Conservation (phyloP, 257 asterid species). For the Solanum phureja region DNA sequence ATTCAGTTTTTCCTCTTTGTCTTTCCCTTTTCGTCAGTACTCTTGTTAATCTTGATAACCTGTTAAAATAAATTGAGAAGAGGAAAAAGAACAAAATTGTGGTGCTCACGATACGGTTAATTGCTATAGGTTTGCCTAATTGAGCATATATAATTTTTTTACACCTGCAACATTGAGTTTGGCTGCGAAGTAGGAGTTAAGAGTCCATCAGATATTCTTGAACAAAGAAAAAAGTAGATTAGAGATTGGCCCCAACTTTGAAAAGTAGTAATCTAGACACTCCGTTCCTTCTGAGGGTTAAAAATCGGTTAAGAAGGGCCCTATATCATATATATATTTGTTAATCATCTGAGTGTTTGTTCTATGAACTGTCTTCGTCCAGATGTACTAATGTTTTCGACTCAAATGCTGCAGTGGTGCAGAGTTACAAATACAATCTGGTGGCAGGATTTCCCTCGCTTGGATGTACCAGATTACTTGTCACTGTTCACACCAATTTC, state of each 20-base stretch:
- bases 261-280: not conserved
- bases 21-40: not conserved
- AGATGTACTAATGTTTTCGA: not conserved
- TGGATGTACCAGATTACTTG: conserved; percentile 34
- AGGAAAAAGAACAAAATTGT: not conserved
- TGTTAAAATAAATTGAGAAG: not conserved
- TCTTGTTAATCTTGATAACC: not conserved
- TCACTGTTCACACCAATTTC: conserved; percentile 62
- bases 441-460: conserved; percentile 91
- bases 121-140: not conserved
- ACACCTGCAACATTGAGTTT: not conserved
- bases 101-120: not conserved
- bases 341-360: not conserved
- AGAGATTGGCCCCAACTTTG: not conserved
- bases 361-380: not conserved
- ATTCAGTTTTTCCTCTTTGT: not conserved
- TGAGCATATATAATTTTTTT: not conserved
- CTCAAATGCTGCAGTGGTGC: conserved; percentile 61
- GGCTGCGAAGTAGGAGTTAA: not conserved
- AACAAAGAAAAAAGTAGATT: not conserved
- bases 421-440: conserved; percentile 76
- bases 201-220: not conserved
- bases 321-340: not conserved
- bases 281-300: not conserved
- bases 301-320: not conserved